Base-by-base conservation (phyloP, 805 yeast species). In the Sungouiozyma intestinalis region DNA sequence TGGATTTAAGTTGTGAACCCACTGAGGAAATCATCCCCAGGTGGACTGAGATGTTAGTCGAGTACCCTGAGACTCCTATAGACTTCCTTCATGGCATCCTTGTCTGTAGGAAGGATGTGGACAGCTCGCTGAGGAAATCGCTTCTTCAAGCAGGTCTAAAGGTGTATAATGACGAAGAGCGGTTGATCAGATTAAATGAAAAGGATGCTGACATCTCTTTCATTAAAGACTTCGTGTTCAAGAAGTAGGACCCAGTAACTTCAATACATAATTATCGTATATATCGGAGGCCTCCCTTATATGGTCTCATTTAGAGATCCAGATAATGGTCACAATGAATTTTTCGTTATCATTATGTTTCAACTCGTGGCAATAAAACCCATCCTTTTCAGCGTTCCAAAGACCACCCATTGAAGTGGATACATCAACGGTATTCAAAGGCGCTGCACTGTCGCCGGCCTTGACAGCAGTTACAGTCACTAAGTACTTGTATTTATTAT, bases 21-120 rank as follows among this genome's bases (percentile, higher is more conserved):
- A 62, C 66, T 7, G 71, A 67, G n/a, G 74, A 71, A 27, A 65
- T 78, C 19, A 52, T 72, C n/a, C 67, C 57, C 20, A 68, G 74
- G 42, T 83, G 87, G 79, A 69, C 68, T 53, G 76, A 72, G 36
- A 73, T 83, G 33, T 65, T 86, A 40, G 66, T 67, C 11, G 73
- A 72, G 34, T 86, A 80, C 65, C 79, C 85, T 64, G 87, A 85
- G 57, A 79, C 88, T 44, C 87, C 94, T 0, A 63, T 80, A 6
- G 80, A 75, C 40, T 74, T 86, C 53, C 69, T 88, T 35, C 74
- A 73, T 36, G 78, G 79, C 13, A 72, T 86, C 35, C 68, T 87
- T 41, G 66, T 68, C 48, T 59, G 67, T 33, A 58, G 69, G 44
- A 59, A 63, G 41, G 69, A 65, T 40, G 54, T 64, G 35, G 68